Conservation (phyloP, 768 basidiomycete genomes). For the Coprinellus micaceus region DNA sequence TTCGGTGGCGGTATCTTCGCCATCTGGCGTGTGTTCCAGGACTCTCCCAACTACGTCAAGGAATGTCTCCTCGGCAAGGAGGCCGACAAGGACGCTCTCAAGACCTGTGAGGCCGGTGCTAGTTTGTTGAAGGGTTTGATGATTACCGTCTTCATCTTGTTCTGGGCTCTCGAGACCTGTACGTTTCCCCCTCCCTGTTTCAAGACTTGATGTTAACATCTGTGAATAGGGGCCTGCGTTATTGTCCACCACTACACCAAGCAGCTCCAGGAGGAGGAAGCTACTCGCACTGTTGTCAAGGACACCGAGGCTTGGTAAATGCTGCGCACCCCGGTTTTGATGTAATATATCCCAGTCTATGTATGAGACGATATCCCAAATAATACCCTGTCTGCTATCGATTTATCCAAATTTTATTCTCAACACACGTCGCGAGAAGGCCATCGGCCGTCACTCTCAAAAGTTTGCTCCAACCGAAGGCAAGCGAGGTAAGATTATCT, state of each 20-base stretch:
- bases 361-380: not conserved
- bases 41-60: slow-evolving; percentile 33
- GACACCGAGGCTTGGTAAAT: slow-evolving; percentile 43
- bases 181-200: slow-evolving; percentile 17
- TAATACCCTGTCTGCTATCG: not conserved
- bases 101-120: slow-evolving; percentile 37
- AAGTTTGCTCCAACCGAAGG: too few relatives aligned
- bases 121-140: slow-evolving; percentile 40
- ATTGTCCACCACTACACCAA: slow-evolving; percentile 43
- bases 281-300: slow-evolving; percentile 33
- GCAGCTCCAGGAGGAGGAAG: slow-evolving; percentile 45
- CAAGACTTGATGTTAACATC: not conserved
- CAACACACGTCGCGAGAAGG: too few relatives aligned
- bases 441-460: too few relatives aligned
- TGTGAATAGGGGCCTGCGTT: slow-evolving; percentile 40
- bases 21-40: slow-evolving; percentile 40
- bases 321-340: too few relatives aligned
- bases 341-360: not conserved
- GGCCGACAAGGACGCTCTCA: slow-evolving; percentile 23
- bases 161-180: slow-evolving; percentile 50
- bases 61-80: slow-evolving; percentile 34
- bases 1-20: slow-evolving; percentile 41
- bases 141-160: slow-evolving; percentile 38
- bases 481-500: not conserved
- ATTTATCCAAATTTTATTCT: too few relatives aligned